Evolutionary conservation across 2,329 filamentous ascomycete species (phyloP), one percentile per base, ranked within the genome.

Genomic region (Plenodomus lindquistii): DNA sequence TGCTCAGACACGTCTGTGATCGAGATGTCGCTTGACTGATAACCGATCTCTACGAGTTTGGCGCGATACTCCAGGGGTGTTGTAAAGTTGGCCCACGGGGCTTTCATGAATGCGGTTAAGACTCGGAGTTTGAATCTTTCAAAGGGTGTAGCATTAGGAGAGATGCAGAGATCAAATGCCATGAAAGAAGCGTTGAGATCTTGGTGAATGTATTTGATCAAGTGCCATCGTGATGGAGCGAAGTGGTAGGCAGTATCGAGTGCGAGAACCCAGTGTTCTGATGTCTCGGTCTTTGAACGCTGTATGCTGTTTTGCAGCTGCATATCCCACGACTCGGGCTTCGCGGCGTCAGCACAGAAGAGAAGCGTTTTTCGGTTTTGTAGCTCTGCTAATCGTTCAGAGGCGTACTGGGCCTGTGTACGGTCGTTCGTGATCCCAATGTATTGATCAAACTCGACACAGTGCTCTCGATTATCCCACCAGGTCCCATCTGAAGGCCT

Each of bases 241-340:
- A 84, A 84, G 59, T 84, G 81, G 45, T 85, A 84, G 4, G 83
- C 60, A 2, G 80, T 80, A 58, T 84, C 82, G 1, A 84, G 71
- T 0, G 77, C 81, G 1, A 84, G 70, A 0, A 84, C 67, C 80
- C 80, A 83, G n/a, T 62, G 57, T 41, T 80, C 60, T 5, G 54
- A 37, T 2, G 50, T 37, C 3, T 41, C 41, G 5, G 27, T 18
- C 11, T 40, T 22, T 3, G 52, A 45, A 1, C 11, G 22, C 7
- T 48, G 38, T 9, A 62, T 40, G 15, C 55, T 52, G 22, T 38
- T 9, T 9, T 48, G 44, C 3, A 76, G 46, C 5, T 70, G 52
- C 2, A 38, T 21, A 2, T 49, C 60, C 80, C 80, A 83, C 0
- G 66, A 60, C 7, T 62, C 57, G 0, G 80, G 80, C 13, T 72